Conservation (phyloP, 768 basidiomycete species). For the Butyriboletus loyo region DNA sequence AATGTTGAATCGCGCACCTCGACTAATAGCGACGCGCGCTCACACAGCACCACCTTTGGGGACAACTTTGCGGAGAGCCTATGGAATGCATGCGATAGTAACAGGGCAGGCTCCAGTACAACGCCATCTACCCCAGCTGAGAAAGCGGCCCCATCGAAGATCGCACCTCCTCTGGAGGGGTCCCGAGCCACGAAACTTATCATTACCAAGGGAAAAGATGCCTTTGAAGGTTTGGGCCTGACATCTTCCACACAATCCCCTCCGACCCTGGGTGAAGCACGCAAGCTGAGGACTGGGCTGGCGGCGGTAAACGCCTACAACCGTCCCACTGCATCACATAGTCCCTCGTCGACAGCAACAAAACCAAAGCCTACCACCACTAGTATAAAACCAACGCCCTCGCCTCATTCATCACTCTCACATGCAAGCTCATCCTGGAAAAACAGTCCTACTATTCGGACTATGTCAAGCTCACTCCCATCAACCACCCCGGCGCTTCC, state of each 20-base stretch:
- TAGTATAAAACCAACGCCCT: constrained; percentile 23
- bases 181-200: constrained; percentile 32
- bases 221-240: constrained; percentile 74
- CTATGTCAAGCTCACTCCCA: constrained; percentile 36
- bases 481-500: constrained; percentile 32
- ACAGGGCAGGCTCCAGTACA: constrained; percentile 7
- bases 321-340: constrained; percentile 14
- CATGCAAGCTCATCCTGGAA: constrained; percentile 19
- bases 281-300: constrained; percentile 67
- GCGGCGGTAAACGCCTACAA: constrained; percentile 46
- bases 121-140: constrained; percentile 5
- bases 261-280: constrained; percentile 74
- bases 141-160: constrained; percentile 21
- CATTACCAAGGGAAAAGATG: constrained; percentile 54
- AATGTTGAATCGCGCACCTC: constrained; percentile 28
- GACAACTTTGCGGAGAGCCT: constrained; percentile 62
- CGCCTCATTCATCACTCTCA: constrained; percentile 28
- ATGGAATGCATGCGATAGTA: constrained; percentile 49
- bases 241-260: constrained; percentile 42
- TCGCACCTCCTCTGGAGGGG: constrained; percentile 27
- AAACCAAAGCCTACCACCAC: constrained; percentile 20
- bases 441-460: constrained; percentile 14
- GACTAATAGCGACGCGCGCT: constrained; percentile 22
- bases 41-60: constrained; percentile 46
- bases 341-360: constrained; percentile 12